Conservation (phyloP, 179 eudicot species). For the Dionaea muscipula region DNA sequence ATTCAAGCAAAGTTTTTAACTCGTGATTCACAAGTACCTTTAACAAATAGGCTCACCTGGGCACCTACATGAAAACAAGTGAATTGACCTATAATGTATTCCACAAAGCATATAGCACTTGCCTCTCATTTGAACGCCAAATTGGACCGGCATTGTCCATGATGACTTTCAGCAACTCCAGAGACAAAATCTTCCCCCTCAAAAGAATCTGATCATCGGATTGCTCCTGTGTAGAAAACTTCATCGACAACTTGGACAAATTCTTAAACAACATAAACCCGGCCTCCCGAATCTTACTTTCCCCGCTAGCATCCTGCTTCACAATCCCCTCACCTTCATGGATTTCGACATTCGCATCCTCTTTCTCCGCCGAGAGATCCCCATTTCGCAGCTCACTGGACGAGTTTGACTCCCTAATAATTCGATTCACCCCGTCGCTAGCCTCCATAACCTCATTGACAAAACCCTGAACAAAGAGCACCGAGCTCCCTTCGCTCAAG, state of each 20-base stretch:
- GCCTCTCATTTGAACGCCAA: conserved; percentile 83
- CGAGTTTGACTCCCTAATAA: neutral
- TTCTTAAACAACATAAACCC: conserved; percentile 76
- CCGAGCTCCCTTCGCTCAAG: conserved; percentile 87
- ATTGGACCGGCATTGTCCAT: conserved; percentile 69
- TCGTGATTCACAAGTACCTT: too few relatives aligned
- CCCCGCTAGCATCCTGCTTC: conserved; percentile 16
- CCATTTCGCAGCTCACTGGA: conserved; percentile 13
- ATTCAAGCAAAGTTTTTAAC: too few relatives aligned
- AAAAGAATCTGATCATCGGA: conserved; percentile 79
- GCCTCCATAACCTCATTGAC: conserved; percentile 53
- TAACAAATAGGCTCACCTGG: too few relatives aligned
- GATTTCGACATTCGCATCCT: conserved; percentile 12
- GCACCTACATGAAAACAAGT: too few relatives aligned
- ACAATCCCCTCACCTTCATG: conserved; percentile 5
- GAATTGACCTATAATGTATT: too few relatives aligned
- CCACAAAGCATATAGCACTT: conserved; percentile 13
- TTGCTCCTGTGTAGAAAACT: conserved; percentile 74
- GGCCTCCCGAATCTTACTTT: conserved; percentile 62
- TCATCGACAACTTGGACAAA: conserved; percentile 85
- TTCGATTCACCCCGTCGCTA: conserved; percentile 30
- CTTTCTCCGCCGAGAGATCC: conserved; percentile 6
- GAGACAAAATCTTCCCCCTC: conserved; percentile 77
- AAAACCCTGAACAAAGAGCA: conserved; percentile 60
- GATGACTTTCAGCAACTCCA: conserved; percentile 81